phyloP scores from a whole-genome alignment of 768 basidiomycete genomes.

The Leccinum fibrillosum region DNA sequence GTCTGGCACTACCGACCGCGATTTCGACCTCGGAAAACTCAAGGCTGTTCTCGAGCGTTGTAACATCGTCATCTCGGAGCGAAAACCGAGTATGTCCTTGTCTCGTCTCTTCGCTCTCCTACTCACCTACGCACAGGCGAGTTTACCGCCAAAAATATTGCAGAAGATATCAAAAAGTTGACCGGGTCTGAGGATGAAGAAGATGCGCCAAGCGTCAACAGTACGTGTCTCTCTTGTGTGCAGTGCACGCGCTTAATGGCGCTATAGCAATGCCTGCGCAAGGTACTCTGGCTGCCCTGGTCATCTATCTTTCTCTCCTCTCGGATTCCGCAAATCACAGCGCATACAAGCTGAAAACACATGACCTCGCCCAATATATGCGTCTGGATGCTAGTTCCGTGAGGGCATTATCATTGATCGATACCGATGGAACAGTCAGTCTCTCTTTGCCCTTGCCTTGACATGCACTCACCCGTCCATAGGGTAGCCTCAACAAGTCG shows the following conservation, averaged over 20 bases:
- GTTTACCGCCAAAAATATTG: slow-evolving; percentile 75
- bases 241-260: neutral
- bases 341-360: slow-evolving; percentile 75
- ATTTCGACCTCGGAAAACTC: slow-evolving; percentile 86
- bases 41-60: slow-evolving; percentile 86
- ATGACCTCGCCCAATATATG: slow-evolving; percentile 95
- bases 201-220: slow-evolving; percentile 11
- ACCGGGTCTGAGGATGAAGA: slow-evolving; percentile 31
- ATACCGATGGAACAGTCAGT: slow-evolving; percentile 48
- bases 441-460: neutral
- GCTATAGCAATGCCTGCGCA: slow-evolving; percentile 69
- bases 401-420: slow-evolving; percentile 82
- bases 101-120: neutral
- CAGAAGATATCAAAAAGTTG: slow-evolving; percentile 64
- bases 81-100: slow-evolving; percentile 68
- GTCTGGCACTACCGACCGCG: slow-evolving; percentile 71
- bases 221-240: slow-evolving; percentile 5
- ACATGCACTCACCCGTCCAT: neutral
- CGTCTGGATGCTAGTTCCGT: slow-evolving; percentile 93
- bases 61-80: slow-evolving; percentile 84
- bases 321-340: slow-evolving; percentile 76
- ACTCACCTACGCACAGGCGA: slow-evolving; percentile 52
- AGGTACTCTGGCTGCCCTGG: slow-evolving; percentile 74
- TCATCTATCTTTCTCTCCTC: slow-evolving; percentile 78
- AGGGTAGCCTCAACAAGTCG: slow-evolving; percentile 70